phyloP scores from a whole-genome alignment of 495 filamentous ascomycete genomes.

The Neurospora sp. region DNA sequence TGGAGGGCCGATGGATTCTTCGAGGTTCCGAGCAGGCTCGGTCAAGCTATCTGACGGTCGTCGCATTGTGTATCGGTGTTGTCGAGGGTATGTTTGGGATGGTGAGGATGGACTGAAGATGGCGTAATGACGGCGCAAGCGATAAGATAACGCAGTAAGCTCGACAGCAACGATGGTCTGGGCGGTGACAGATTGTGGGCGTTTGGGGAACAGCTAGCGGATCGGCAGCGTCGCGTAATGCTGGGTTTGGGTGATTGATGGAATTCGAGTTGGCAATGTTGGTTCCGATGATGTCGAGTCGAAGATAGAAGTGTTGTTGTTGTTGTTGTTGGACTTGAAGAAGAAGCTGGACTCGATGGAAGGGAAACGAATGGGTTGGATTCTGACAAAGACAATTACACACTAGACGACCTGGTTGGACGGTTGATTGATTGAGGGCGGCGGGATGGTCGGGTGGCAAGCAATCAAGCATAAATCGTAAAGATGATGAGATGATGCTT shows the following conservation, averaged over 20 bases:
- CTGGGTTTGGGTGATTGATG: background rate
- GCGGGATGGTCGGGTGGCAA: background rate
- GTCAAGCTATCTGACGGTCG: constrained; percentile 32
- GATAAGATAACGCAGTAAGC: background rate
- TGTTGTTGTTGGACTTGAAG: background rate
- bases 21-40: constrained; percentile 35
- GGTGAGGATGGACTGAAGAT: background rate
- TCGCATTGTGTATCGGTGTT: constrained; percentile 21
- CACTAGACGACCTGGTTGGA: background rate
- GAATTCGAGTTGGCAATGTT: background rate
- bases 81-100: background rate
- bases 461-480: background rate
- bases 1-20: constrained; percentile 31
- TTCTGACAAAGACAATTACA: background rate
- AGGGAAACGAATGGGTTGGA: background rate
- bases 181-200: background rate
- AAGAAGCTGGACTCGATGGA: background rate
- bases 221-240: background rate
- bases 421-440: background rate
- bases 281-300: background rate
- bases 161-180: background rate
- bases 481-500: background rate
- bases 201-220: background rate
- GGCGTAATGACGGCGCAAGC: background rate
- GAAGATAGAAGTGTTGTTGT: background rate